Conservation (phyloP, 306 rosid species). For the Amphicarpaea edgeworthii region DNA sequence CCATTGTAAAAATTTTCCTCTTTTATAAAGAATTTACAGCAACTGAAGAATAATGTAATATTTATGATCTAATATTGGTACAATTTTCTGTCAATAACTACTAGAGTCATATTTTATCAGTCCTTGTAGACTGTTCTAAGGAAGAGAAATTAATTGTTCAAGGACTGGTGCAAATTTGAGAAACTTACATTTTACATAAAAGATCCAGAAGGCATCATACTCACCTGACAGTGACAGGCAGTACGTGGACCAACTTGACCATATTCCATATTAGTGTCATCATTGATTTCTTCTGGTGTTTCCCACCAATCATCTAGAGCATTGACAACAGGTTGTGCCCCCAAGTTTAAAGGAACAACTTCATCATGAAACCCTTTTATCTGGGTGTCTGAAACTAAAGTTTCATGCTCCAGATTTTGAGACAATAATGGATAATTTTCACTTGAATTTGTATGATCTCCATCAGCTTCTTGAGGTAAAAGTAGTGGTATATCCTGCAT, state of each 20-base stretch:
- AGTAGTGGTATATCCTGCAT: constrained; percentile 88
- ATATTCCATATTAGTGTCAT: constrained; percentile 66
- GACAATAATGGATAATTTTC: constrained; percentile 42
- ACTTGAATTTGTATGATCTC: constrained; percentile 48
- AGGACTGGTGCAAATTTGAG: constrained; percentile 23
- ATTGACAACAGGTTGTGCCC: constrained; percentile 46
- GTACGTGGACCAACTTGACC: constrained; percentile 91
- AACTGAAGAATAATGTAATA: constrained; percentile 14
- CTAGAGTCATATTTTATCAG: constrained; percentile 12
- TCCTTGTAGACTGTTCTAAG: background rate
- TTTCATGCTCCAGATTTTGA: constrained; percentile 40
- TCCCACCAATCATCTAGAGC: constrained; percentile 85
- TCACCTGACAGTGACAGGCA: constrained; percentile 89
- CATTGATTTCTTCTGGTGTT: constrained; percentile 68
- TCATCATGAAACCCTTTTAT: constrained; percentile 53
- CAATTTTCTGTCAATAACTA: constrained; percentile 10
- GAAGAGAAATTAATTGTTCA: constrained; percentile 38
- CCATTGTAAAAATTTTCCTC: background rate
- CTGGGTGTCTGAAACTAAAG: constrained; percentile 47
- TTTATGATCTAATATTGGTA: constrained; percentile 22
- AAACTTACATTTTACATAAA: constrained; percentile 5
- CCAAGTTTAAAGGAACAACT: constrained; percentile 50
- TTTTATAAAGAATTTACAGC: constrained; percentile 10
- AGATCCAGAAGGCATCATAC: constrained; percentile 48
- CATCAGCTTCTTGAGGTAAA: constrained; percentile 68